Evolutionary conservation across 192 early-diverging fungal genomes (phyloP).

Genomic region (Phycomyces blakesleeanus): DNA sequence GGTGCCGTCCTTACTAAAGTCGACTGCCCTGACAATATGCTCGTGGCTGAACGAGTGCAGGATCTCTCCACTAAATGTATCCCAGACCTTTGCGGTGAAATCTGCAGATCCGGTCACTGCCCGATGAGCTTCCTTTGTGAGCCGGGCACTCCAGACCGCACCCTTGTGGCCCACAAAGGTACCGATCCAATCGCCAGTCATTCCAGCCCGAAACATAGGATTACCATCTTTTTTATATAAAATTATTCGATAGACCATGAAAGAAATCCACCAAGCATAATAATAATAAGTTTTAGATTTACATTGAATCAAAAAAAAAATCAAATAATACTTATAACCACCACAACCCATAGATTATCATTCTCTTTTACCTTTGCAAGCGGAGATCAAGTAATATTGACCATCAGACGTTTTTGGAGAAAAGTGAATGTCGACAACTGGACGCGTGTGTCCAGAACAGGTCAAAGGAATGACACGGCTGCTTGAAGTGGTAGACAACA

Average conservation of each 20-base stretch:
- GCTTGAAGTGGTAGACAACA: background rate
- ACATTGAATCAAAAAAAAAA: too few relatives aligned
- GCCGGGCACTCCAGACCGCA: conserved; percentile 84
- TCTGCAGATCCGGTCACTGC: conserved; percentile 93
- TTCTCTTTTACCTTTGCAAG: conserved; percentile 86
- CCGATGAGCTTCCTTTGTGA: conserved; percentile 69
- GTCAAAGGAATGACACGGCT: conserved; percentile 68
- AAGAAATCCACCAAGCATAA: too few relatives aligned
- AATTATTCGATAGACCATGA: too few relatives aligned
- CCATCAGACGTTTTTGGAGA: conserved; percentile 69
- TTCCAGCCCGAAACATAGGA: conserved; percentile 82
- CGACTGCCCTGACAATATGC: conserved; percentile 83
- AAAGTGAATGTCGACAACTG: conserved; percentile 85
- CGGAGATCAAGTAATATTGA: conserved; percentile 76
- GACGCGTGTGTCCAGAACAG: conserved; percentile 87
- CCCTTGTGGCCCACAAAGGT: conserved; percentile 90
- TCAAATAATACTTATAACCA: too few relatives aligned
- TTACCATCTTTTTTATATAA: conserved; percentile 83
- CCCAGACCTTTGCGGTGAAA: conserved; percentile 87
- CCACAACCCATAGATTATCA: too few relatives aligned
- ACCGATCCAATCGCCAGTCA: conserved; percentile 92
- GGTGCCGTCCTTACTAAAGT: conserved; percentile 69
- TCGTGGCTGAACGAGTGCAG: conserved; percentile 67
- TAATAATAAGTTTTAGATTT: too few relatives aligned
- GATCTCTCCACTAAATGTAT: conserved; percentile 74